Conservation (phyloP, 164 flowering plant species). For the Platanus orientalis region DNA sequence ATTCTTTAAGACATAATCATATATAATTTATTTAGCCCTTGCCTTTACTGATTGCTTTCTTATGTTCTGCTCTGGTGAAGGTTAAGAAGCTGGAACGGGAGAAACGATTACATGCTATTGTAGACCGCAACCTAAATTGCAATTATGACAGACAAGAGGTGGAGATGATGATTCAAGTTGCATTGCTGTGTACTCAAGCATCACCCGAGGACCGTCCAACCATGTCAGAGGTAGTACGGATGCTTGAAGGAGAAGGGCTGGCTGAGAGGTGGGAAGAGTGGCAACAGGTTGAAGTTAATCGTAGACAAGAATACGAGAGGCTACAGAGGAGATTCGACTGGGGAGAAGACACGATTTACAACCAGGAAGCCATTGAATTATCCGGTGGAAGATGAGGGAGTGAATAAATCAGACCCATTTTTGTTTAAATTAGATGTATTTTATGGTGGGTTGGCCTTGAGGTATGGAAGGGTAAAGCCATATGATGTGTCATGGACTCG, state of each 20-base stretch:
- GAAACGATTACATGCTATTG: slow-evolving; percentile 52
- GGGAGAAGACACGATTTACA: slow-evolving; percentile 61
- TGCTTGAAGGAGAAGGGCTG: slow-evolving; percentile 85
- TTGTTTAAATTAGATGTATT: no score
- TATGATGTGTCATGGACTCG: no score
- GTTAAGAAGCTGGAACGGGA: slow-evolving; percentile 77
- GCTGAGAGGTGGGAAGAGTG: slow-evolving; percentile 82
- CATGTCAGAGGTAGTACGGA: slow-evolving; percentile 80
- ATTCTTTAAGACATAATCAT: neutral
- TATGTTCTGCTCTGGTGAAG: slow-evolving; percentile 20
- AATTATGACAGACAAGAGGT: slow-evolving; percentile 48
- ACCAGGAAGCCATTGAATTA: slow-evolving; percentile 64
- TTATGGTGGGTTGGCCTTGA: no score
- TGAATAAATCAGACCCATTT: neutral
- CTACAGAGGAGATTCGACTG: slow-evolving; percentile 62
- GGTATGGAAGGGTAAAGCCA: no score
- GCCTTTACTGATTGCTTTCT: neutral
- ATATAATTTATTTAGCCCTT: neutral
- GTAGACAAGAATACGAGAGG: slow-evolving; percentile 58
- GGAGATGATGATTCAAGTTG: slow-evolving; percentile 72
- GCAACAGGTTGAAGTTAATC: slow-evolving; percentile 57
- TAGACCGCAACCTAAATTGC: slow-evolving; percentile 46
- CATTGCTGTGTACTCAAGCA: slow-evolving; percentile 64
- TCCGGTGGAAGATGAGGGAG: slow-evolving; percentile 65
- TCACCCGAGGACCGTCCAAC: slow-evolving; percentile 71